Evolutionary conservation across 345 rosid species (phyloP).

Genomic region (Zanthoxylum bungeanum): DNA sequence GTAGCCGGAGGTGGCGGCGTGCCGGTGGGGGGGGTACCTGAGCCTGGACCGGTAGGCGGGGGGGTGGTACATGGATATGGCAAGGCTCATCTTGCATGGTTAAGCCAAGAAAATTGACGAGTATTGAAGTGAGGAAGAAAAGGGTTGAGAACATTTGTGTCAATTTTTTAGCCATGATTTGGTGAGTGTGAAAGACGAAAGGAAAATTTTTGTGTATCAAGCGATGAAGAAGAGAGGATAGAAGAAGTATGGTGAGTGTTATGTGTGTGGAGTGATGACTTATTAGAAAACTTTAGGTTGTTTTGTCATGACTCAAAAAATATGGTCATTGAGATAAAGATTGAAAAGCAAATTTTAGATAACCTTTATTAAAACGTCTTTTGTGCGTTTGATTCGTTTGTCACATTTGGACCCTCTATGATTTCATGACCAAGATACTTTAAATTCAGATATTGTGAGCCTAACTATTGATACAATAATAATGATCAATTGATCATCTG

Average conservation of each 20-base stretch:
- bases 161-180: conserved; percentile 25
- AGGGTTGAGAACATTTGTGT: conserved; percentile 21
- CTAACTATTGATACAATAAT: neutral
- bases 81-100: conserved; percentile 56
- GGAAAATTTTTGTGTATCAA: neutral
- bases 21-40: conserved; percentile 22
- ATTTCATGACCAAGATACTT: neutral
- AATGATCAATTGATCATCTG: no score
- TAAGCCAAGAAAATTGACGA: conserved; percentile 23
- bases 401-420: neutral
- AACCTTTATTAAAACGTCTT: neutral
- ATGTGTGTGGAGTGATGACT: neutral
- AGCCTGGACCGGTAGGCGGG: conserved; percentile 56
- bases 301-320: conserved; percentile 5
- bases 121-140: conserved; percentile 22
- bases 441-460: neutral
- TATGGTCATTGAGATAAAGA: conserved; percentile 1
- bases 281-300: neutral
- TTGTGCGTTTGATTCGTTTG: neutral
- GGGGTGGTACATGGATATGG: conserved; percentile 90
- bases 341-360: conserved; percentile 23
- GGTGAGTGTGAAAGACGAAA: neutral
- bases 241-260: neutral
- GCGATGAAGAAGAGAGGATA: neutral
- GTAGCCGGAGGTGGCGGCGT: conserved; percentile 27